Base-by-base conservation (phyloP, 2,329 filamentous ascomycete species). In the Sporothrix dimorphospora region DNA sequence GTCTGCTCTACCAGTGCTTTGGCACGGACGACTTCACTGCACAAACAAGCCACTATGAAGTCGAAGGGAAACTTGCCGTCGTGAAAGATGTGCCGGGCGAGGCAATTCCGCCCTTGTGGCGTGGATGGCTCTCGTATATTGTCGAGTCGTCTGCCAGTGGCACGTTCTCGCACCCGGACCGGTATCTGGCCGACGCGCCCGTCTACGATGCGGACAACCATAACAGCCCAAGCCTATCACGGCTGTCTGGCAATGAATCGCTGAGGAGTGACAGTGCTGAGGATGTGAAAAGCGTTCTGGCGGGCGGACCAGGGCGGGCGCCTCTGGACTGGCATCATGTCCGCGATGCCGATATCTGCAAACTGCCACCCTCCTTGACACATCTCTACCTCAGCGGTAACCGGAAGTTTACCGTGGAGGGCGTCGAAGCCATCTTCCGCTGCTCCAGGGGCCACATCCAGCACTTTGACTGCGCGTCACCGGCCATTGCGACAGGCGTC, bases 311-410 rank as follows among this genome's bases (percentile, higher is more conserved):
- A 75, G 55, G 75, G 30, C 4, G 24, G 34, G 9, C 71, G 47
- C 14, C 74, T 51, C 42, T 72, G 16, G 21, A 77, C 71, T 59
- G 74, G 73, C 63, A 77, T 49, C 57, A 74, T 19, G 61, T 77
- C 27, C 40, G 72, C 4, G 73, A 75, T 19, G 74, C 76, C 5
- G 76, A 76, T 30, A 73, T 81, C 1, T 80, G 78, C 27, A 63
- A 72, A 12, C 68, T 72, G 16, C 75, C 77, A 3, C 72, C 76
- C 1, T 83, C 82, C 2, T 76, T 90, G 61, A 89, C 88, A 0
- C 88, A 90, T 74, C 78, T 91, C 19, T 82, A 84, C 66, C 73
- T 91, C 12, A 86, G 85, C 38, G 79, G 80, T 45, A 90, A 87
- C 71, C 76, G 76, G 3, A 24, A 21, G 0, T 77, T 90, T 51